Evolutionary conservation across 2,329 filamentous ascomycete species (phyloP).

Genomic region (Davidsoniella eucalypti): DNA sequence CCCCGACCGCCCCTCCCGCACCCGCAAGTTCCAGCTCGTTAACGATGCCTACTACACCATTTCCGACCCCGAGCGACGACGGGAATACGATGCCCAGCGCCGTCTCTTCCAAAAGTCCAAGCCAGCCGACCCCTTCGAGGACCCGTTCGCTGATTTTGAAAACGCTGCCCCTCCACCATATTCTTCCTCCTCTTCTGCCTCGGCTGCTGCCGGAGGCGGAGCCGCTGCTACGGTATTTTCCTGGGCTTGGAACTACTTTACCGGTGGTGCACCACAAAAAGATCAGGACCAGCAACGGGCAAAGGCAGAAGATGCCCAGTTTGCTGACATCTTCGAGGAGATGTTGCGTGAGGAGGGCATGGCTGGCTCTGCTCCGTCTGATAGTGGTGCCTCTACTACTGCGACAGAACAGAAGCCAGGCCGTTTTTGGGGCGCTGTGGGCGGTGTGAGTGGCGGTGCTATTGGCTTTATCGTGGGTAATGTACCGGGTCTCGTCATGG

Average conservation of each 20-base stretch:
- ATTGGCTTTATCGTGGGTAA: slow-evolving; percentile 94
- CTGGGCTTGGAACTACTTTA: slow-evolving; percentile 58
- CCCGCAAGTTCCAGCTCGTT: slow-evolving; percentile 76
- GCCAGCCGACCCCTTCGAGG: slow-evolving; percentile 15
- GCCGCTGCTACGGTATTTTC: slow-evolving; percentile 41
- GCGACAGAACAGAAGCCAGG: slow-evolving; percentile 13
- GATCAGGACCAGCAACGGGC: slow-evolving; percentile 25
- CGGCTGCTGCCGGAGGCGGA: slow-evolving; percentile 24
- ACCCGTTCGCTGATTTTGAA: slow-evolving; percentile 30
- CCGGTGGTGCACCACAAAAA: slow-evolving; percentile 21
- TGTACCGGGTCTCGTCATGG: slow-evolving; percentile 73
- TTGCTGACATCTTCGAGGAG: slow-evolving; percentile 75
- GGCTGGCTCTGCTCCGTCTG: slow-evolving; percentile 39
- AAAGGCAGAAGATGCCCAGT: slow-evolving; percentile 59
- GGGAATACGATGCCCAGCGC: slow-evolving; percentile 65
- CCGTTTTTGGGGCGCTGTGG: slow-evolving; percentile 77
- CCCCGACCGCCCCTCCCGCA: slow-evolving; percentile 65
- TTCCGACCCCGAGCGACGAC: slow-evolving; percentile 58
- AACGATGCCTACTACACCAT: slow-evolving; percentile 91
- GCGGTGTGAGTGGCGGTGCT: slow-evolving; percentile 71
- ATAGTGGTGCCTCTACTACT: background rate
- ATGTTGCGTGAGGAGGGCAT: slow-evolving; percentile 78
- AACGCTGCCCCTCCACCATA: slow-evolving; percentile 16
- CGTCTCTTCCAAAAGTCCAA: slow-evolving; percentile 18
- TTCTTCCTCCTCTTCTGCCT: slow-evolving; percentile 14